Conservation (phyloP, 805 yeast genomes). For the Barnettozyma pratensis region DNA sequence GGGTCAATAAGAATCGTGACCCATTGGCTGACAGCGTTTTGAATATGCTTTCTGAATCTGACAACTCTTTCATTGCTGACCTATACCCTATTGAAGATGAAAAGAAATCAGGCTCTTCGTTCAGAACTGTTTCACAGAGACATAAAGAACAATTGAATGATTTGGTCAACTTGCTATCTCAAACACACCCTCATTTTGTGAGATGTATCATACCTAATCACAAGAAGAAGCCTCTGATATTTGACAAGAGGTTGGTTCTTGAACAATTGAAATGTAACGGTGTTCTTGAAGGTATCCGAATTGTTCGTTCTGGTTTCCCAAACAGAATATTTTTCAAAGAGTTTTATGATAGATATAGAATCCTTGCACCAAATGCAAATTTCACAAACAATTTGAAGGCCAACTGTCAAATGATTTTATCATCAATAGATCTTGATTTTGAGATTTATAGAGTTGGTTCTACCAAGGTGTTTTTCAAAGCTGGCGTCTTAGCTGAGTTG, state of each 20-base stretch:
- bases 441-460: conserved; percentile 84
- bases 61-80: conserved; percentile 47
- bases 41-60: conserved; percentile 53
- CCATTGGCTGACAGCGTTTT: conserved; percentile 79
- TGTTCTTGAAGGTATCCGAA: conserved; percentile 95
- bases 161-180: conserved; percentile 64
- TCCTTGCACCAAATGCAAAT: conserved; percentile 50
- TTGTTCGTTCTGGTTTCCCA: conserved; percentile 96
- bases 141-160: conserved; percentile 80
- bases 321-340: conserved; percentile 82
- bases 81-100: conserved; percentile 43
- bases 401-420: conserved; percentile 63
- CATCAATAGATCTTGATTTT: conserved; percentile 64
- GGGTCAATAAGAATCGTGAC: conserved; percentile 93
- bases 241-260: conserved; percentile 72
- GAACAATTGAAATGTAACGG: conserved; percentile 95
- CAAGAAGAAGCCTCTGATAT: conserved; percentile 59
- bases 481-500: conserved; percentile 89
- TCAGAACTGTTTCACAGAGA: conserved; percentile 79
- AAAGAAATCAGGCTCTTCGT: conserved; percentile 33
- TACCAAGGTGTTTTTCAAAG: conserved; percentile 90
- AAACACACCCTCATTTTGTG: conserved; percentile 94
- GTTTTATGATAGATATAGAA: conserved; percentile 68
- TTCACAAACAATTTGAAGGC: conserved; percentile 47
- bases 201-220: conserved; percentile 92